phyloP scores from a whole-genome alignment of 805 yeast species.

The Kodamaea lidongshanica region DNA sequence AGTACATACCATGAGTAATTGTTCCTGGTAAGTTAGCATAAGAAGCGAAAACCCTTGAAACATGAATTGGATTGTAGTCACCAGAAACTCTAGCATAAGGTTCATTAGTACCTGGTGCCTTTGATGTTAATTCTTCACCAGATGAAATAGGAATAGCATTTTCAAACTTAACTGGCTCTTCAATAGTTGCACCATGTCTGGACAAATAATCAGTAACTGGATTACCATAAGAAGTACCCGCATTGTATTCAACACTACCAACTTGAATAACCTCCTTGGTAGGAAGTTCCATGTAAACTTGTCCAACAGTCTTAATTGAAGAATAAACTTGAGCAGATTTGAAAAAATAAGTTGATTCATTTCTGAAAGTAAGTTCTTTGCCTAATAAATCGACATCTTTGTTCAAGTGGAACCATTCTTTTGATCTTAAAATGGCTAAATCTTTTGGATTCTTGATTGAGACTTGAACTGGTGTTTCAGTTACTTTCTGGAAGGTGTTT shows the following conservation, averaged over 20 bases:
- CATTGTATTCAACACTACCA: conserved; percentile 80
- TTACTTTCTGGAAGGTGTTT: conserved; percentile 83
- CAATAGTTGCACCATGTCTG: conserved; percentile 89
- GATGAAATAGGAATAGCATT: conserved; percentile 80
- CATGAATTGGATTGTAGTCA: conserved; percentile 97
- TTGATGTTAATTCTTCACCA: conserved; percentile 54
- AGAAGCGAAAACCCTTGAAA: conserved; percentile 86
- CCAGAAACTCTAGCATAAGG: conserved; percentile 97
- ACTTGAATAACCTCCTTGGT: conserved; percentile 82
- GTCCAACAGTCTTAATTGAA: conserved; percentile 78
- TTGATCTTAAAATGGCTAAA: conserved; percentile 85
- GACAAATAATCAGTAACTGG: conserved; percentile 92
- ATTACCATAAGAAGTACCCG: conserved; percentile 91
- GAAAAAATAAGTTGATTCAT: conserved; percentile 76
- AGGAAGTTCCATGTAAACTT: conserved; percentile 80
- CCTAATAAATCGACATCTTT: conserved; percentile 63
- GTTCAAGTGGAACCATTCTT: conserved; percentile 95
- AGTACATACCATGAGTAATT: conserved; percentile 98
- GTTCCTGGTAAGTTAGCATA: conserved; percentile 96
- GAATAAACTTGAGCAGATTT: conserved; percentile 71
- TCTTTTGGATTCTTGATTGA: conserved; percentile 72
- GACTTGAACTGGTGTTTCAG: conserved; percentile 84
- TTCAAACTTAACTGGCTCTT: conserved; percentile 88
- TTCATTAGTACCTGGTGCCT: conserved; percentile 94
- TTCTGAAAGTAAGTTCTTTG: conserved; percentile 82